These are phyloP conservation scores for Tuber aestivum DNA, from an alignment of 495 filamentous ascomycete genomes.

Conservation along the genomic window DNA sequence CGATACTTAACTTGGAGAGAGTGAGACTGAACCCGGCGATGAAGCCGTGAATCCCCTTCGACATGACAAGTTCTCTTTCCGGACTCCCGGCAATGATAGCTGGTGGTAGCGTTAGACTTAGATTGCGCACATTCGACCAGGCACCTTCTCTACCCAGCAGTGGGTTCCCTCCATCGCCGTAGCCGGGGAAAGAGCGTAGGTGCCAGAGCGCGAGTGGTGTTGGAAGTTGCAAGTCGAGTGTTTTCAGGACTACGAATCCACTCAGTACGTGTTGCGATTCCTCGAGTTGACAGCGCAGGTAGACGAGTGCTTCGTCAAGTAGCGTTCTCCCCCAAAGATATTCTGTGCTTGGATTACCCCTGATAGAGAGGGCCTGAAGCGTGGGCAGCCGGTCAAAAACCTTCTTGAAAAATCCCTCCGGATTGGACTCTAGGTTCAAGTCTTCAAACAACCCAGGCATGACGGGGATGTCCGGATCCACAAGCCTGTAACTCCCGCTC, in stretches of 20 bases:
- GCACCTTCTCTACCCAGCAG: background rate
- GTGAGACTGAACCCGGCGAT: conserved; percentile 12
- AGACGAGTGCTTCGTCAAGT: conserved; percentile 24
- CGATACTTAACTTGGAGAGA: background rate
- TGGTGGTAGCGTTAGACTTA: conserved; percentile 16
- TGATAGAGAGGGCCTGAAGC: conserved; percentile 18
- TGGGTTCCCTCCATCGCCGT: conserved; percentile 10
- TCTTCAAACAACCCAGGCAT: conserved; percentile 10
- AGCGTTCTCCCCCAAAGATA: conserved; percentile 20
- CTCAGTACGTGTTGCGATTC: conserved; percentile 8
- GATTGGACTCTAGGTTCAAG: background rate
- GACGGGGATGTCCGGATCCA: background rate
- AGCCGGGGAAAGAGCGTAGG: conserved; percentile 17
- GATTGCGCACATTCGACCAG: conserved; percentile 15
- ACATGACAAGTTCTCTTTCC: conserved; percentile 11
- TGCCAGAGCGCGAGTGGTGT: conserved; percentile 26
- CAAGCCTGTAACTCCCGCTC: background rate
- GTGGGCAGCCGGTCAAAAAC: conserved; percentile 18
- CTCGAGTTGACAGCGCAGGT: conserved; percentile 24
- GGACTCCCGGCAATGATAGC: background rate
- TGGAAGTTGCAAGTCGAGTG: conserved; percentile 19
- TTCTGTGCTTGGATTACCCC: background rate
- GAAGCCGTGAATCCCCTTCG: conserved; percentile 16
- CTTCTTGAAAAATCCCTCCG: conserved; percentile 20
- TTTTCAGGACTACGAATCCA: background rate